Base-by-base conservation (phyloP, 179 eudicot genomes). In the Silene vulgaris region DNA sequence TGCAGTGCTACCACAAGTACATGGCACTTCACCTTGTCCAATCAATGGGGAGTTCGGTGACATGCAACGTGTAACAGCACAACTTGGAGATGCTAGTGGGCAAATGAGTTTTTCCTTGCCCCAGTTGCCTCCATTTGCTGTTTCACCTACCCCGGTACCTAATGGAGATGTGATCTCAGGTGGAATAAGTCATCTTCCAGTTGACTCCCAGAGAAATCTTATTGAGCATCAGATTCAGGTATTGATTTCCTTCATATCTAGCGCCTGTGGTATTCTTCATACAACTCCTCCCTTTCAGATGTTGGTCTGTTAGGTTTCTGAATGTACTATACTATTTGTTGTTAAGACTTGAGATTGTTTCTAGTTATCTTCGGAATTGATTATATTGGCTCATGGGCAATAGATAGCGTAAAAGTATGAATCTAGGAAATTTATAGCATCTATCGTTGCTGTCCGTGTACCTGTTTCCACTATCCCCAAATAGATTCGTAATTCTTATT, bases 171-270 rank as follows among this genome's bases (percentile, higher is more conserved):
- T 73, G 71, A 74, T 80, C 32, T 62, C 65, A 61, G 86, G 78
- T 32, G 87, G 69, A 74, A 69, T 70, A 68, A 79, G 70, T 76
- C 71, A 73, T 62, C 73, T 67, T 72, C 43, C 80, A 70, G 59
- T 85, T 50, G 87, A 84, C 63, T 76, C 88, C 6, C 90, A 87
- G 72, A 86, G 82, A 78, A 83, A 81, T 73, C 66, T 86, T 48
- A 75, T 91, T 75, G 88, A 88, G 84, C 85, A 86, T 60, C 96
- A 89, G 77, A 89, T 90, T 81, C 91, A 91, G 99, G 99, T 93
- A 84, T 48, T 29, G 65, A 16, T 43, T 8, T 60, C 52, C 5
- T 71, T 52, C 57, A 8, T 68, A 43, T 68, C 29, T 40, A 68
- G 35, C 21, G 60, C 59, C 7, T 23, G 73, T 13, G n/a, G 54